These are phyloP conservation scores for Protomyces macrosporus DNA, from an alignment of 1,139 yeast genomes.

Conservation along the genomic window DNA sequence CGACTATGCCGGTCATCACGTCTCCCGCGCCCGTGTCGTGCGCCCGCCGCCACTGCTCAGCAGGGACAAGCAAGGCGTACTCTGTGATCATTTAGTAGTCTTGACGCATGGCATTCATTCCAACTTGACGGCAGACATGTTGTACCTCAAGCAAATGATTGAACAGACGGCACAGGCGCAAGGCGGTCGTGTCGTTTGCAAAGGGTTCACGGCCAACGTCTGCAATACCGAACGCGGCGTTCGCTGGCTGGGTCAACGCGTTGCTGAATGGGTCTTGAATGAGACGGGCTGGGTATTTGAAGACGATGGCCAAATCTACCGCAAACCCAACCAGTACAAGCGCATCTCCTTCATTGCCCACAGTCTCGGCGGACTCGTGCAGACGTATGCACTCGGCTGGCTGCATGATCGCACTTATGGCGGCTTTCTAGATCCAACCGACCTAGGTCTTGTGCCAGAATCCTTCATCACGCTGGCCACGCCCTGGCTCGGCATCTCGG, in stretches of 20 bases:
- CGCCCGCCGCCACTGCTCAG: slow-evolving; percentile 54
- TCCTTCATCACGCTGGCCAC: slow-evolving; percentile 82
- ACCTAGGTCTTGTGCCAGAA: slow-evolving; percentile 55
- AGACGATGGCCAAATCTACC: neutral
- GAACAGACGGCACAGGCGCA: slow-evolving; percentile 48
- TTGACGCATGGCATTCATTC: slow-evolving; percentile 91
- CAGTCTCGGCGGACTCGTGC: slow-evolving; percentile 86
- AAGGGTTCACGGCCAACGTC: slow-evolving; percentile 78
- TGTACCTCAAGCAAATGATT: slow-evolving; percentile 74
- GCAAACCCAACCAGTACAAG: slow-evolving; percentile 37
- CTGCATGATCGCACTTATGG: slow-evolving; percentile 46
- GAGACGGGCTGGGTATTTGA: slow-evolving; percentile 27
- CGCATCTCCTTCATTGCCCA: slow-evolving; percentile 86
- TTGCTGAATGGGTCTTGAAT: slow-evolving; percentile 54
- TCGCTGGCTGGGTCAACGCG: slow-evolving; percentile 72
- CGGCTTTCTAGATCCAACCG: slow-evolving; percentile 47
- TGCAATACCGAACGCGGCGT: slow-evolving; percentile 89
- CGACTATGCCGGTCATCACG: slow-evolving; percentile 27
- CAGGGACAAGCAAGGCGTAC: slow-evolving; percentile 67
- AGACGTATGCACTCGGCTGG: slow-evolving; percentile 85
- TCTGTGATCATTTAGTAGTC: slow-evolving; percentile 55
- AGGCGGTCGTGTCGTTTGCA: slow-evolving; percentile 63
- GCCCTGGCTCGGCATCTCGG: slow-evolving; percentile 78
- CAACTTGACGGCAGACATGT: slow-evolving; percentile 82
- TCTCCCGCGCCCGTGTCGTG: slow-evolving; percentile 38